Evolutionary conservation across 139 green algal species (phyloP).

Genomic region (Haematococcus lacustris): DNA sequence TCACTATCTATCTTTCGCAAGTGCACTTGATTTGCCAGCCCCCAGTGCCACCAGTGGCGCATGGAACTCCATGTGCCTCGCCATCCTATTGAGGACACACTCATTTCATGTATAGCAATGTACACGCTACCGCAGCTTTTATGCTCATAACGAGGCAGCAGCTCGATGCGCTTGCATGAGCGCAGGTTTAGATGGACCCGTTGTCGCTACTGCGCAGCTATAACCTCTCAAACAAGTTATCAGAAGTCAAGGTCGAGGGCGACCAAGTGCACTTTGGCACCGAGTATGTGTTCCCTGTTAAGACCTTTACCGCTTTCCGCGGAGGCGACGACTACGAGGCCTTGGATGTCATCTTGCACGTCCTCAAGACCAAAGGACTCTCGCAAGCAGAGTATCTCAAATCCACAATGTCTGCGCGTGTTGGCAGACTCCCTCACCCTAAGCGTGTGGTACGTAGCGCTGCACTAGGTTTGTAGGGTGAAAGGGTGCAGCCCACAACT

Average conservation of each 20-base stretch:
- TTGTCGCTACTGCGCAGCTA: not conserved
- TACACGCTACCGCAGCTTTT: too few relatives aligned
- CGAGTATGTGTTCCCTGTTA: not conserved
- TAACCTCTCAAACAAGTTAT: not conserved
- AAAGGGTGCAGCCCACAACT: not conserved
- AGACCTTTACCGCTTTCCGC: not conserved
- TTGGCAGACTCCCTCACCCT: not conserved
- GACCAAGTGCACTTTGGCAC: not conserved
- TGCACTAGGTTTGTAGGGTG: too few relatives aligned
- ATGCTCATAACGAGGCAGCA: too few relatives aligned
- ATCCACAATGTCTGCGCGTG: not conserved
- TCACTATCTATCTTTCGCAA: too few relatives aligned
- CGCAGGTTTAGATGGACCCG: too few relatives aligned
- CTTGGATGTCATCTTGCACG: not conserved
- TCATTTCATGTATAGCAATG: too few relatives aligned
- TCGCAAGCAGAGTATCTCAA: constrained; percentile 1
- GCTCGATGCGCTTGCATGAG: too few relatives aligned
- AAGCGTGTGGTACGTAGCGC: not conserved
- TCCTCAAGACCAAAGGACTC: not conserved
- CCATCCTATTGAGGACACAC: too few relatives aligned
- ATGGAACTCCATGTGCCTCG: too few relatives aligned
- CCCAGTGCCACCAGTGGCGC: too few relatives aligned
- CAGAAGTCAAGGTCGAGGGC: not conserved
- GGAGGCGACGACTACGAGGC: not conserved
- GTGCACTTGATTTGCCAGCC: too few relatives aligned